Percentiles rank a stretch among this genome's conserved stretches.
Evolutionary conservation across 73 alveolate genomes (phyloP).

Genomic region (Paramecium tetraurelia): DNA sequence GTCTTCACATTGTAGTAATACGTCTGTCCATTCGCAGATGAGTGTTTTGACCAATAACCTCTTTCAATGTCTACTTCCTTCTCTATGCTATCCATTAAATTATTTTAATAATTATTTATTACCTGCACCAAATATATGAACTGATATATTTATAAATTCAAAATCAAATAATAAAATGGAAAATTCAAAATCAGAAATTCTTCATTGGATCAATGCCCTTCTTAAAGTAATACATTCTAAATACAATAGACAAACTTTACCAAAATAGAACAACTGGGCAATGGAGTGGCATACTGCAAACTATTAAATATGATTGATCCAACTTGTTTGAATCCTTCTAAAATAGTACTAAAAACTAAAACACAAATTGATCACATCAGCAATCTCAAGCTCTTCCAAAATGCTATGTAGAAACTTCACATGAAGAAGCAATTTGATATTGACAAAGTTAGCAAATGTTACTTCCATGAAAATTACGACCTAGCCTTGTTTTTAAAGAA

Average conservation of each 20-base stretch:
- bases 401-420: not conserved
- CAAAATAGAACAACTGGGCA: not conserved
- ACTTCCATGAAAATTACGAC: slow-evolving; percentile 14
- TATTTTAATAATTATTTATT: not conserved
- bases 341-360: not conserved
- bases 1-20: slow-evolving; percentile 40
- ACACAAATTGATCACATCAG: slow-evolving; percentile 25
- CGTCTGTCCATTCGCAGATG: not conserved
- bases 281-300: slow-evolving; percentile 11
- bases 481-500: not conserved
- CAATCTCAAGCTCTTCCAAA: not conserved
- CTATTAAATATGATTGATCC: not conserved
- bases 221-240: not conserved
- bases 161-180: not conserved
- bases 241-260: not conserved
- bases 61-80: not conserved
- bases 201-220: not conserved
- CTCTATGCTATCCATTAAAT: not conserved
- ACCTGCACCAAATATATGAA: not conserved
- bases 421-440: not conserved
- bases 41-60: slow-evolving; percentile 35
- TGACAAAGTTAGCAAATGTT: slow-evolving; percentile 13
- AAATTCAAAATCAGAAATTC: not conserved
- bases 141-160: not conserved
- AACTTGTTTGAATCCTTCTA: not conserved